These are phyloP conservation scores for Mycothermus thermophilus DNA, from an alignment of 495 filamentous ascomycete genomes.

Conservation along the genomic window DNA sequence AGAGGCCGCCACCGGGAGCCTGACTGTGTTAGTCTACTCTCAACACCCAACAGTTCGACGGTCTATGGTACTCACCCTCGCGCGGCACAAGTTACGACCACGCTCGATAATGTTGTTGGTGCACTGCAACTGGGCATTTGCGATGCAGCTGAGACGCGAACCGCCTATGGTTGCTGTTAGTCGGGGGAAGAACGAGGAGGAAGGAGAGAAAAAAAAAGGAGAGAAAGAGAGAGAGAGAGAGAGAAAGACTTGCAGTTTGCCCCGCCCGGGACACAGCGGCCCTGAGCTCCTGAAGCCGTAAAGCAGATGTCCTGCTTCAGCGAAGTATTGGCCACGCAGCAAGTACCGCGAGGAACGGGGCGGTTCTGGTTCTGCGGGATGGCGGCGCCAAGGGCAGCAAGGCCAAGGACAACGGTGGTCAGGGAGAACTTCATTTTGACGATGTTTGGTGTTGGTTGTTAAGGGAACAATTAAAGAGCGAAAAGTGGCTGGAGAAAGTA, in stretches of 20 bases:
- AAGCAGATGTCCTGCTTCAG: conserved; percentile 23
- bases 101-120: conserved; percentile 16
- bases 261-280: conserved; percentile 17
- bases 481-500: neutral
- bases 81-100: conserved; percentile 14
- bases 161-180: conserved; percentile 13
- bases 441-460: neutral
- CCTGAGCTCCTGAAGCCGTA: conserved; percentile 11
- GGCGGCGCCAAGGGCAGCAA: conserved; percentile 8
- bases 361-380: conserved; percentile 18
- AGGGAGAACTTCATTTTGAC: conserved; percentile 13
- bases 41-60: no score
- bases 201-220: no score
- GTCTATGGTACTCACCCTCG: no score
- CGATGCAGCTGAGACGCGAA: conserved; percentile 13
- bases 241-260: conserved; percentile 12
- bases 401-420: conserved; percentile 12
- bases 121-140: conserved; percentile 12
- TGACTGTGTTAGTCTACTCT: no score
- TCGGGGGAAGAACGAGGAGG: no score
- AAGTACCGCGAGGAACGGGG: conserved; percentile 16
- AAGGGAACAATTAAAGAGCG: no score
- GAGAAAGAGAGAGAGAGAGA: neutral
- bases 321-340: conserved; percentile 20
- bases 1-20: conserved; percentile 8